These are phyloP conservation scores for Arachnopeziza araneosa DNA, from an alignment of 2,329 filamentous ascomycete genomes.

Conservation along the genomic window DNA sequence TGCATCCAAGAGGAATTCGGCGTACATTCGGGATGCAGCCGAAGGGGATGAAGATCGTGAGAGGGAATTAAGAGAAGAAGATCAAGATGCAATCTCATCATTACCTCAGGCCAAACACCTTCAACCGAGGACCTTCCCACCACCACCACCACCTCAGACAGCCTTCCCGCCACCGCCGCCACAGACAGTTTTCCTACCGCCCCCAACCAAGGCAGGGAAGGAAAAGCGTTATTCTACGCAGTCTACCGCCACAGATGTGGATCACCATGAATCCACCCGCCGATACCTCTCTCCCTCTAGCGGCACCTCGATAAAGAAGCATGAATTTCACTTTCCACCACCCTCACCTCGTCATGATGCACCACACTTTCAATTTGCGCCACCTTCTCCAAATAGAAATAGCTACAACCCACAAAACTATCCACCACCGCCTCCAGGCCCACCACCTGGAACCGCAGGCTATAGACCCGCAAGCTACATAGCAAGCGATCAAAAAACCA, in stretches of 20 bases:
- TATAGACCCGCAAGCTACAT: conserved; percentile 19
- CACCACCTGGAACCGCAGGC: conserved; percentile 11
- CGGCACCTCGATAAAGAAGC: conserved; percentile 9
- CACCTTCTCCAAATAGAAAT: conserved; percentile 38
- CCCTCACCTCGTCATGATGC: conserved; percentile 40
- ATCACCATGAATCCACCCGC: conserved; percentile 37
- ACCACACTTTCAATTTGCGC: conserved; percentile 56
- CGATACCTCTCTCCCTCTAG: conserved; percentile 25
- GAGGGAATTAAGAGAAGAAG: conserved; percentile 71
- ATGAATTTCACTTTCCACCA: conserved; percentile 54
- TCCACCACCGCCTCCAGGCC: conserved; percentile 22
- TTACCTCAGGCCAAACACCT: conserved; percentile 65
- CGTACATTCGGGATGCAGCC: conserved; percentile 75
- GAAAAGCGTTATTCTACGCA: conserved; percentile 10
- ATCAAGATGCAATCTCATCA: conserved; percentile 79
- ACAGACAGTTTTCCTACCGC: conserved; percentile 27
- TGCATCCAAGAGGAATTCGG: conserved; percentile 79
- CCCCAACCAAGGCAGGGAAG: conserved; percentile 21
- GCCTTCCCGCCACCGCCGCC: conserved; percentile 29
- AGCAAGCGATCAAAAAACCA: conserved; percentile 12
- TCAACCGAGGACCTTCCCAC: conserved; percentile 43
- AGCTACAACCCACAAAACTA: conserved; percentile 27
- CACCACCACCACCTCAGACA: conserved; percentile 20
- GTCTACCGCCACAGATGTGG: conserved; percentile 3
- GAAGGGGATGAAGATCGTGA: conserved; percentile 74